Base-by-base conservation (phyloP, 768 basidiomycete species). In the Megacollybia marginata region DNA sequence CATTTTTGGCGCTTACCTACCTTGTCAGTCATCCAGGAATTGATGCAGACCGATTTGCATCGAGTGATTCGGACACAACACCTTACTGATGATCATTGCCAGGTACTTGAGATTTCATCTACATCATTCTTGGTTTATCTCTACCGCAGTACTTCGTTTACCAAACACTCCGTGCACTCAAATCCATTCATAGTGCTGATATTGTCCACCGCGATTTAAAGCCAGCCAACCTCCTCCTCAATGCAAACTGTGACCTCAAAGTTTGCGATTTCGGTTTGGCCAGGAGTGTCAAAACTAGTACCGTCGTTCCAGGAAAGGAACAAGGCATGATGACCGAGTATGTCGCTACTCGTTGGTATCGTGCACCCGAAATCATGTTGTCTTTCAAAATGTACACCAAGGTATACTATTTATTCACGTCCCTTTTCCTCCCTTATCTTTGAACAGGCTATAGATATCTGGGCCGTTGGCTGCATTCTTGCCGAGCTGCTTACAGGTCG, bases 281-380 rank as follows among this genome's bases (percentile, higher is more conserved):
- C 11, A 68, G 88, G 42, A 82, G 76, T 54, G 73, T 83, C 44
- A 76, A 81, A 59, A 75, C 74, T 35, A 76, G 75, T 47, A 65
- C 65, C 42, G 61, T 73, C 4, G 72, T 72, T 31, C 23, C 23
- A 28, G 78, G 77, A n/a, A 83, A 82, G 62, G 84, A 85, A 57
- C 70, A 73, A 20, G 83, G 83, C 2, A 61, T 83, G 52, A 84
- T 85, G 84, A 85, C 83, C 19, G 85, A 88, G 68, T 91, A 90
- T 58, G 92, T 95, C 47, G 91, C 92, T 2, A 94, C 92, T 48
- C 70, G 92, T 48, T 94, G 90, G 92, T 95, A 93, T 63, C 81
- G 90, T 44, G 92, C 92, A 0, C 91, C 91, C 0, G 92, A 95
- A 65, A 92, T 94, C 62, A 95, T 95, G 92, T 73, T 93, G 47